Percentiles rank a stretch among this genome's conserved stretches.
Conservation (phyloP, 345 rosid species). For the Hibiscus trionum region DNA sequence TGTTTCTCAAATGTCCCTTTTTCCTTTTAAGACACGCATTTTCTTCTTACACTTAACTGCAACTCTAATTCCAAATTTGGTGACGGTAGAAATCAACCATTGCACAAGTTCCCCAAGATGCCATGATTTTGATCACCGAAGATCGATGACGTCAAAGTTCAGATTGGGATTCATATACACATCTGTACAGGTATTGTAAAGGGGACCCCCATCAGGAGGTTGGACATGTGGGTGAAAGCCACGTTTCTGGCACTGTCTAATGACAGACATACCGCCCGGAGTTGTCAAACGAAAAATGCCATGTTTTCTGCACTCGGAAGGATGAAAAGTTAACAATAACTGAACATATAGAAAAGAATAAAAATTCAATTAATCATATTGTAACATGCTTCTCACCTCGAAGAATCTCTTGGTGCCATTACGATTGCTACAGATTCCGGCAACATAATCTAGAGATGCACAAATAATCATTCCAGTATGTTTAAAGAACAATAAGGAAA, state of each 20-base stretch:
- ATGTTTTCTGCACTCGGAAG: constrained; percentile 39
- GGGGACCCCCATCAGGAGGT: constrained; percentile 83
- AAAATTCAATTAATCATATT: not conserved
- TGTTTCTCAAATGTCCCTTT: not conserved
- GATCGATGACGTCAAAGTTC: constrained; percentile 79
- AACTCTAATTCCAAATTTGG: not conserved
- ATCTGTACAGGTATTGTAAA: constrained; percentile 74
- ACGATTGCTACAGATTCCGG: constrained; percentile 98
- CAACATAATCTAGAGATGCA: constrained; percentile 64
- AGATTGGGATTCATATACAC: constrained; percentile 84
- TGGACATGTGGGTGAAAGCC: constrained; percentile 82
- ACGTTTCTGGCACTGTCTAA: constrained; percentile 75
- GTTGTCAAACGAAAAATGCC: constrained; percentile 88
- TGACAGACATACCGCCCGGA: constrained; percentile 92
- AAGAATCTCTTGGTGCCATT: constrained; percentile 81
- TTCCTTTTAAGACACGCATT: not conserved
- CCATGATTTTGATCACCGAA: constrained; percentile 36
- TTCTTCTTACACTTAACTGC: not conserved
- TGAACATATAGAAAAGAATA: not conserved
- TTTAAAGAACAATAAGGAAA: not conserved
- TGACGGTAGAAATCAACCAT: not conserved
- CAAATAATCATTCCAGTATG: constrained; percentile 1
- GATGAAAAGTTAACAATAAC: not conserved
- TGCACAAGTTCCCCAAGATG: not conserved
- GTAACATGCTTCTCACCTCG: constrained; percentile 38